Evolutionary conservation across 2,329 filamentous ascomycete genomes (phyloP), one percentile per base, ranked within the genome.

Genomic region (Beauveria asiatica): DNA sequence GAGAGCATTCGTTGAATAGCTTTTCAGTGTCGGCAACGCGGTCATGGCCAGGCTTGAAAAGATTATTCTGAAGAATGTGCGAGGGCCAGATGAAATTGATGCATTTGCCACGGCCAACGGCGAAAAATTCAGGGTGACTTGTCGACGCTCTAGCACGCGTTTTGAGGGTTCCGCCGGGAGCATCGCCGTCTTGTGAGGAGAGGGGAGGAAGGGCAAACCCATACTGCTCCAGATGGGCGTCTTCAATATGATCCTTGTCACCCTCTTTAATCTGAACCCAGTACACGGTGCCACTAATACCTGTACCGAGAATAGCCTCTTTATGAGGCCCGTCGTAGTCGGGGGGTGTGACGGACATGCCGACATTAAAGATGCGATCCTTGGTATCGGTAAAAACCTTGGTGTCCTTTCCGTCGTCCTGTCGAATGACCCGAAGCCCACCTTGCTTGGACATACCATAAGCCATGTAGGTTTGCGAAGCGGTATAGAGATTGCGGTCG

Each of bases 221-320:
- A 67, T 92, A 88, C 65, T 88, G 86, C 73, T 96, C 92, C 53
- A 93, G 83, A 65, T 90, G 84, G 59, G 87, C 82, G 66, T 90
- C 85, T 59, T 90, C 88, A 55, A 94, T 86, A 62, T 90, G 81
- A 67, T 96, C 91, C 67, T 89, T 89, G 65, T 89, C 83, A 54
- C 86, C 82, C 58, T 90, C 87, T 62, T 85, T 87, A 66, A 96
- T 84, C 69, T 89, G 83, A 11, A 92, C 87, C 89, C 94, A 99
- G 77, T 97, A 97, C n/a, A 97, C 91, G 10, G 92, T 90, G 49
- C 94, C 95, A 68, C 93, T 96, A 67, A 97, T 88, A 62, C 93
- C 93, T 60, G 94, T 97, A 45, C 90, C 93, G 60, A 99, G 87
- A 58, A 97, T 88, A 51, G 89, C 85, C 72, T 99, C 92, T 58